Base-by-base conservation (phyloP, 495 filamentous ascomycete species). In the Aspergillus mulundensis region DNA sequence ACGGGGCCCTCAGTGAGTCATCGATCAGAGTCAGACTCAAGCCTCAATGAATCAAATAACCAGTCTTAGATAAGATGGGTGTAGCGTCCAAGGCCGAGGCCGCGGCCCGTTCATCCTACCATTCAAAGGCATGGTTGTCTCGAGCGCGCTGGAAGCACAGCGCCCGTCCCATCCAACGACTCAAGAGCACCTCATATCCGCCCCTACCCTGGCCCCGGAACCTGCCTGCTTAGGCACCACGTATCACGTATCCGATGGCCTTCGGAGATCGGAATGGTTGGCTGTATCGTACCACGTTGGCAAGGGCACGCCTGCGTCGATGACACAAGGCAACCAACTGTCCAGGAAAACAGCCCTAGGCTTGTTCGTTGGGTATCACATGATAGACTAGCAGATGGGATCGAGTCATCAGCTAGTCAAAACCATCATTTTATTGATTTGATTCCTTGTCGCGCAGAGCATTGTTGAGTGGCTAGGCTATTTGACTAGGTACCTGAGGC, bases 231-330 rank as follows among this genome's bases (percentile, higher is more conserved):
- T 36, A 40, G 38, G 38, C 14, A 18, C 15, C n/a, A 40, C 38
- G n/a, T 18, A 40, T 16, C n/a, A 40, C n/a, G 4, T 18, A 18
- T 4, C n/a, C 8, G 38, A 40, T 5, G 38, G 12, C 23, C 11
- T 23, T 20, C 20, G 42, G 4, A 24, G 10, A 28, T 10, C 4
- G 21, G 11, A n/a, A 4, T 15, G 18, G 32, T 36, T 10, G 8
- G 25, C 25, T 50, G 32, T 50, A 50, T 39, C 47, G 47, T 50
- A 50, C 47, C 47, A 50, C 47, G 47, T 50, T 38, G 32, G 11
- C 47, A 39, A 3, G 28, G 16, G 1, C 16, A 5, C 16, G 16
- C 19, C 20, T n/a, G 3, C 45, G 2, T 20, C 45, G 15, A 48
- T 48, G 45, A 48, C 45, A 34, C 45, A 48, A 36, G 12, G 43